Conservation (phyloP, 202 grass and related monocot genomes). For the Setaria italica region DNA sequence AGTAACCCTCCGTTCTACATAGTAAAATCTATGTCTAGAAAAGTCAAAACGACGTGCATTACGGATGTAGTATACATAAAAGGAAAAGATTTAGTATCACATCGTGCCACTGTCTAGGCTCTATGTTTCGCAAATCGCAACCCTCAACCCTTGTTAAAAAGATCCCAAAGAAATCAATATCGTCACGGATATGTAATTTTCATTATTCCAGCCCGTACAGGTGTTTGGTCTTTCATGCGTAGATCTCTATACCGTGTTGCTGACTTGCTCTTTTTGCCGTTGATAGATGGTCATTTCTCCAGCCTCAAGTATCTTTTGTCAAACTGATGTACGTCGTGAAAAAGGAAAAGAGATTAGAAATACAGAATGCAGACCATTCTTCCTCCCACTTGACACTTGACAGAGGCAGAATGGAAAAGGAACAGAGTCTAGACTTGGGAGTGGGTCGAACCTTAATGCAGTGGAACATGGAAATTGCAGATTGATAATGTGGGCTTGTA, state of each 20-base stretch:
- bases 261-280: neutral
- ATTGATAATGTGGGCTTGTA: neutral
- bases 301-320: neutral
- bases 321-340: conserved; percentile 11
- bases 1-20: too few species aligned
- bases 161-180: neutral
- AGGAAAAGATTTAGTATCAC: too few species aligned
- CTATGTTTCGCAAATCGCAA: neutral
- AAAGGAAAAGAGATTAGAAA: conserved; percentile 9
- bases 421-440: neutral
- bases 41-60: too few species aligned
- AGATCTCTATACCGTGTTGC: too few species aligned
- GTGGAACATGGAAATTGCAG: conserved; percentile 2
- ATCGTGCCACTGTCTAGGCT: too few species aligned
- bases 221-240: too few species aligned
- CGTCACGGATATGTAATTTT: neutral
- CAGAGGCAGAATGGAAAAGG: neutral
- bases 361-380: neutral
- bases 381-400: neutral
- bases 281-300: neutral
- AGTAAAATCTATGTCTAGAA: too few species aligned
- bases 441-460: conserved; percentile 22
- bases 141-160: neutral
- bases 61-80: too few species aligned
- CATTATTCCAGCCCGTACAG: neutral